Base-by-base conservation (phyloP, 108 stramenopile genomes). In the Pseudonitzschia multistriata region DNA sequence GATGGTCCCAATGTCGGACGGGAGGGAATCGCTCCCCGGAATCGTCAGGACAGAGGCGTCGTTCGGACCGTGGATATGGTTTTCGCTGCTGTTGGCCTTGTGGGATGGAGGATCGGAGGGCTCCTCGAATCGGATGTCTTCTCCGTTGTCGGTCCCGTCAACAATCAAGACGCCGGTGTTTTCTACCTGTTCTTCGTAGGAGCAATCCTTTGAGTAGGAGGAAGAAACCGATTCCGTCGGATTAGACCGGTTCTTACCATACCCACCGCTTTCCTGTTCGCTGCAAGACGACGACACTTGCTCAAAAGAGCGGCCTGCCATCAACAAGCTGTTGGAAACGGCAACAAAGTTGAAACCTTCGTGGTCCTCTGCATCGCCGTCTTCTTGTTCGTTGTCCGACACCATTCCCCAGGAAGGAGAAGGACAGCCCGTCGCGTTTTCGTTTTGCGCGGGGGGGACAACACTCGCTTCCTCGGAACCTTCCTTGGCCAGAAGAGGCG, bases 11-110 rank as follows among this genome's bases (percentile, higher is more conserved):
- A 74, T 29, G 22, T 80, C 73, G 24, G 79, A 68, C 3, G 79
- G 79, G 11, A 80, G 36, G 15, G 67, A 70, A 31, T 80, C 68
- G 11, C 73, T 74, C n/a, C 70, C 79, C 19, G 79, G 79, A 31
- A 80, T 24, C 13, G 79, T 74, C 14, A 80, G 37, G n/a, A 52
- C 67, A 13, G 66, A 50, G 42, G 74, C 40, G 33, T 55, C 42
- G 5, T 50, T 72, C 27, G 24, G 7, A 53, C 19, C 19, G 52
- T 17, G 24, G 0, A 22, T 24, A 19, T 53, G 21, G 25, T 33
- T 57, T 3, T 5, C 17, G 25, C 2, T 33, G 56, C 56, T 2
- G 56, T 30, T 17, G 25, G 52, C 19, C 21, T 8, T 19, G 5
- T 10, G 49, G 30, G 27, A 6, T 19, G 17, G 15, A 37, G 31